These are phyloP conservation scores for Microbotryomycetes sp. DNA, from an alignment of 1,284 basidiomycete species.

Conservation along the genomic window DNA sequence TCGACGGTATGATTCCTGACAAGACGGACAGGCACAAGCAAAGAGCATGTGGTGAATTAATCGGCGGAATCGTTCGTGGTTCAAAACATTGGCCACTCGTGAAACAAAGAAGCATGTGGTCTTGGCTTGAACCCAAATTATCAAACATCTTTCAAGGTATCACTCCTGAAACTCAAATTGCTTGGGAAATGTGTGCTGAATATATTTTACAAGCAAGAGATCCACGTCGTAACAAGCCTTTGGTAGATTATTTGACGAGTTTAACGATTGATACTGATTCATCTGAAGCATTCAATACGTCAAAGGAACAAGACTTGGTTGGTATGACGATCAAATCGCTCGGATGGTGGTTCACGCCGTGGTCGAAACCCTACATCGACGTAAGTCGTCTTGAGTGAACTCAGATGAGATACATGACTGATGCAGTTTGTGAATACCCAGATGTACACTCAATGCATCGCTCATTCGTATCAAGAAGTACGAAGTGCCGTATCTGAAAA, in stretches of 20 bases:
- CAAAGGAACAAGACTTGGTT: slow-evolving; percentile 35
- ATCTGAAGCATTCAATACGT: slow-evolving; percentile 37
- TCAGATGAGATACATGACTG: slow-evolving; percentile 33
- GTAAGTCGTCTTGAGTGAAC: neutral
- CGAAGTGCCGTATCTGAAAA: slow-evolving; percentile 43
- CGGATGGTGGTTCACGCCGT: slow-evolving; percentile 66
- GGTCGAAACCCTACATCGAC: slow-evolving; percentile 61
- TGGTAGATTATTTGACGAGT: slow-evolving; percentile 66
- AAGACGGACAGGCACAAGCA: slow-evolving; percentile 78
- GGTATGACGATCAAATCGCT: slow-evolving; percentile 42
- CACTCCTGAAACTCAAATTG: slow-evolving; percentile 46
- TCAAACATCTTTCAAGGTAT: slow-evolving; percentile 59
- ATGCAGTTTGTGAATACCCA: slow-evolving; percentile 33
- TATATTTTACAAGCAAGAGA: slow-evolving; percentile 67
- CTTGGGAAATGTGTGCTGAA: slow-evolving; percentile 45
- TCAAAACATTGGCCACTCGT: slow-evolving; percentile 81
- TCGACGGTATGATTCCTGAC: slow-evolving; percentile 60
- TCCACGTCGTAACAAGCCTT: slow-evolving; percentile 68
- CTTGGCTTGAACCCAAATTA: slow-evolving; percentile 68
- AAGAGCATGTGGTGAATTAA: slow-evolving; percentile 78
- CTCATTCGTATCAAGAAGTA: slow-evolving; percentile 41
- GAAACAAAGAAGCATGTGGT: slow-evolving; percentile 61
- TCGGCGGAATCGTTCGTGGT: slow-evolving; percentile 59
- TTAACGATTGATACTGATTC: slow-evolving; percentile 35
- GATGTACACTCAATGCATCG: slow-evolving; percentile 39